Percentiles rank a stretch among this genome's conserved stretches.
These are phyloP conservation scores for Lasiosphaeria ovina DNA, from an alignment of 495 filamentous ascomycete species.

Conservation along the genomic window DNA sequence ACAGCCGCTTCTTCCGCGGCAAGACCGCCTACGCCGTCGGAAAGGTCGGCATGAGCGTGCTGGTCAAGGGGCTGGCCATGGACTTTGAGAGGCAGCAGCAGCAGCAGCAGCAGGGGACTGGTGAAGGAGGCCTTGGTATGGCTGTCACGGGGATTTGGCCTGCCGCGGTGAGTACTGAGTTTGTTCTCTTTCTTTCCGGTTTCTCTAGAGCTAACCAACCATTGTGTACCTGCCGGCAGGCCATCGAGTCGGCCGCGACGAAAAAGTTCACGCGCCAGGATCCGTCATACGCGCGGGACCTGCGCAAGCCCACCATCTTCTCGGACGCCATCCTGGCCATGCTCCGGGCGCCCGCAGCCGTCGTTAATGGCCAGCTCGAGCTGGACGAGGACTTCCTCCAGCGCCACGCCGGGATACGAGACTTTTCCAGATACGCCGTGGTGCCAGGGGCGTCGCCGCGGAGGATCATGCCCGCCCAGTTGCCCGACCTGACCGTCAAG, in stretches of 20 bases:
- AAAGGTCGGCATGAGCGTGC: slow-evolving; percentile 80
- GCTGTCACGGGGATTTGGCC: slow-evolving; percentile 83
- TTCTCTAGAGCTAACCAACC: no score
- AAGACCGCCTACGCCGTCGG: slow-evolving; percentile 88
- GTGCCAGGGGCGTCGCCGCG: slow-evolving; percentile 63
- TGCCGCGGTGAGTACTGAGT: slow-evolving; percentile 54
- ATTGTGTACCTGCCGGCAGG: slow-evolving; percentile 31
- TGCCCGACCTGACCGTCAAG: slow-evolving; percentile 69
- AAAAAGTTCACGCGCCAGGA: slow-evolving; percentile 46
- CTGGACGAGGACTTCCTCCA: slow-evolving; percentile 84
- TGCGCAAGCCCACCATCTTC: slow-evolving; percentile 72
- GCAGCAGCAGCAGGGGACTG: slow-evolving; percentile 17
- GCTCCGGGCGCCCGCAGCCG: slow-evolving; percentile 56
- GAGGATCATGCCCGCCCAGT: slow-evolving; percentile 72
- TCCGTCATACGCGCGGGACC: slow-evolving; percentile 40
- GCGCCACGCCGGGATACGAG: slow-evolving; percentile 57
- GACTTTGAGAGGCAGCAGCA: slow-evolving; percentile 67
- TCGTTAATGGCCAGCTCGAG: slow-evolving; percentile 68
- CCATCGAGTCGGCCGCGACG: slow-evolving; percentile 74
- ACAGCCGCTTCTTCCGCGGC: slow-evolving; percentile 78
- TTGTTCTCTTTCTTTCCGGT: neutral
- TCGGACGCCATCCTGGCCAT: slow-evolving; percentile 78
- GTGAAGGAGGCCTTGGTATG: slow-evolving; percentile 46
- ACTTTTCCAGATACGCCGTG: slow-evolving; percentile 73
- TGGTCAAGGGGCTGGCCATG: slow-evolving; percentile 80